Evolutionary conservation across 352 stramenopile genomes (phyloP).

Genomic region (Phytophthora ramorum): DNA sequence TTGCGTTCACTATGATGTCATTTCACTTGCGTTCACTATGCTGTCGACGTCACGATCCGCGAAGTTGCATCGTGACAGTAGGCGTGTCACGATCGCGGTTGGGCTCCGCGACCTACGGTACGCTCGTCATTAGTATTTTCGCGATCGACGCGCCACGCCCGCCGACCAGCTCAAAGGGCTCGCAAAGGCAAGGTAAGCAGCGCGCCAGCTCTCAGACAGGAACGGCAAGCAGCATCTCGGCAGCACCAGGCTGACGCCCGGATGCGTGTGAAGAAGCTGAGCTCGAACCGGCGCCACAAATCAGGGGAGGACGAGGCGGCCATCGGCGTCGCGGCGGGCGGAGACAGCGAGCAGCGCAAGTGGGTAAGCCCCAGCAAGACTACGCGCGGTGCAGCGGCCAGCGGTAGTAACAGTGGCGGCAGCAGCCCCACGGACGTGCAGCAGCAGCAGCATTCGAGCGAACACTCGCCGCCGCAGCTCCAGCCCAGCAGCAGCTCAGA

Average conservation of each 20-base stretch:
- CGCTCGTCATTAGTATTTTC: constrained; percentile 38
- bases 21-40: neutral
- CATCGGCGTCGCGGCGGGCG: constrained; percentile 18
- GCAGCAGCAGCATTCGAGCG: constrained; percentile 28
- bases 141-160: neutral
- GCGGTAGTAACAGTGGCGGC: constrained; percentile 38
- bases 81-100: constrained; percentile 30
- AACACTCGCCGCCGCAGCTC: constrained; percentile 26
- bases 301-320: constrained; percentile 64
- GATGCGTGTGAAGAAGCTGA: constrained; percentile 86
- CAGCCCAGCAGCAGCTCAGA: constrained; percentile 23
- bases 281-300: constrained; percentile 67
- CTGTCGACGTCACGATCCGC: too few species aligned
- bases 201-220: too few species aligned
- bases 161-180: neutral
- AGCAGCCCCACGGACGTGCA: constrained; percentile 56
- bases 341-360: constrained; percentile 42
- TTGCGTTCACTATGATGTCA: too few species aligned
- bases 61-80: constrained; percentile 31
- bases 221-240: neutral
- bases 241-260: constrained; percentile 27
- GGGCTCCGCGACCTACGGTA: constrained; percentile 16
- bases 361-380: constrained; percentile 56
- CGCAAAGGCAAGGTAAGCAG: neutral
- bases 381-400: constrained; percentile 6